Evolutionary conservation across 2,329 filamentous ascomycete genomes (phyloP).

Genomic region (Stachybotrys elegans): DNA sequence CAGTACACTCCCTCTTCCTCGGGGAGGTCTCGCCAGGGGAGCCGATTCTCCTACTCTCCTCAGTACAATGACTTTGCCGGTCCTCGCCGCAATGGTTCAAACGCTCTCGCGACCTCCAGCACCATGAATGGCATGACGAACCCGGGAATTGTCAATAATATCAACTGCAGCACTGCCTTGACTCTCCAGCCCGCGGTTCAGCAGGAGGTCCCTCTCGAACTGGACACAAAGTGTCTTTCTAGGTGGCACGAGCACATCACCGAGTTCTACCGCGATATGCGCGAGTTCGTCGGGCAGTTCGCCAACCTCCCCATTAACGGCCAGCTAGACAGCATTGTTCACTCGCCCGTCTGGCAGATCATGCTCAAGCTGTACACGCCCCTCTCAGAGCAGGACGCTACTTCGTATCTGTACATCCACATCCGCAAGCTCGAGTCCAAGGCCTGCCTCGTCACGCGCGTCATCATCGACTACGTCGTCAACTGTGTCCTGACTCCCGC

Average conservation of each 20-base stretch:
- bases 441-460: conserved; percentile 36
- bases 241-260: conserved; percentile 31
- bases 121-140: no score
- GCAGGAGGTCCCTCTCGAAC: no score
- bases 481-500: conserved; percentile 34
- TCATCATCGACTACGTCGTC: conserved; percentile 37
- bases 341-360: conserved; percentile 29
- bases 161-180: no score
- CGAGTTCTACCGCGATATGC: conserved; percentile 30
- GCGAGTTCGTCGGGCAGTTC: conserved; percentile 28
- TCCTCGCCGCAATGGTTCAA: conserved; percentile 4
- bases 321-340: conserved; percentile 19
- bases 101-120: no score
- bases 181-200: no score
- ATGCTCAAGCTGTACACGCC: conserved; percentile 32
- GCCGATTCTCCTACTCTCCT: conserved; percentile 21
- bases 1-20: conserved; percentile 23
- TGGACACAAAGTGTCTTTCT: no score
- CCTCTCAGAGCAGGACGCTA: conserved; percentile 30
- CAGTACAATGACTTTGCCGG: conserved; percentile 12
- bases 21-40: conserved; percentile 17
- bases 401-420: conserved; percentile 35
- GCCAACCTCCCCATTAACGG: conserved; percentile 25
- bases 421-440: conserved; percentile 33
- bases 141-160: no score